A percentile compares a stretch with the other conserved stretches of the same genome.
Evolutionary conservation across 371 early-diverging fungal genomes (phyloP).

Genomic region (Dentiscutata heterogama): DNA sequence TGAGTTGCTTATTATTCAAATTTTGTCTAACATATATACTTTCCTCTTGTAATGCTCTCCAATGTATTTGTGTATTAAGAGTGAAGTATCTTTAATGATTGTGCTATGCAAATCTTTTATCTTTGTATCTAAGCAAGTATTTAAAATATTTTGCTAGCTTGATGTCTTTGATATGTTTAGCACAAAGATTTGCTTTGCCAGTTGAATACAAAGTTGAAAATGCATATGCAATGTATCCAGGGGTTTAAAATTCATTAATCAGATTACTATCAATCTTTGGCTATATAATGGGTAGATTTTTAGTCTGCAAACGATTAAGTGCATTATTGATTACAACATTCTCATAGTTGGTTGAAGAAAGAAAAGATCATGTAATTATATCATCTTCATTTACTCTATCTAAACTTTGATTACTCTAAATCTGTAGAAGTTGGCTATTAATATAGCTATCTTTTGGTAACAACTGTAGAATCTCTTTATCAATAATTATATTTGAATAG

Average conservation of each 20-base stretch:
- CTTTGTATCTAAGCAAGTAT: conserved; percentile 1
- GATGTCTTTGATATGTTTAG: neutral
- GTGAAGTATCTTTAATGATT: neutral
- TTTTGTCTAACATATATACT: neutral
- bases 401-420: neutral
- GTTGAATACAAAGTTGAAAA: conserved; percentile 9
- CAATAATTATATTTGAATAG: conserved; percentile 13
- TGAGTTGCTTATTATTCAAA: neutral
- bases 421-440: neutral
- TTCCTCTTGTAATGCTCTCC: conserved; percentile 6
- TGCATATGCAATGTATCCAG: neutral
- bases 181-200: neutral
- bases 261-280: neutral
- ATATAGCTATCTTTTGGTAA: neutral
- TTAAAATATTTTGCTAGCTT: neutral
- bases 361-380: neutral
- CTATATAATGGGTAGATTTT: neutral
- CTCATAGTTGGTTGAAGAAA: neutral
- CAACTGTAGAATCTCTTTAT: neutral
- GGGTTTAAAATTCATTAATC: conserved; percentile 17
- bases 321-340: conserved; percentile 6
- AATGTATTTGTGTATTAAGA: neutral
- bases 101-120: neutral
- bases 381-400: neutral
- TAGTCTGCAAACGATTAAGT: neutral